Conservation (phyloP, 2,329 filamentous ascomycete species). For the Meredithiella fracta region DNA sequence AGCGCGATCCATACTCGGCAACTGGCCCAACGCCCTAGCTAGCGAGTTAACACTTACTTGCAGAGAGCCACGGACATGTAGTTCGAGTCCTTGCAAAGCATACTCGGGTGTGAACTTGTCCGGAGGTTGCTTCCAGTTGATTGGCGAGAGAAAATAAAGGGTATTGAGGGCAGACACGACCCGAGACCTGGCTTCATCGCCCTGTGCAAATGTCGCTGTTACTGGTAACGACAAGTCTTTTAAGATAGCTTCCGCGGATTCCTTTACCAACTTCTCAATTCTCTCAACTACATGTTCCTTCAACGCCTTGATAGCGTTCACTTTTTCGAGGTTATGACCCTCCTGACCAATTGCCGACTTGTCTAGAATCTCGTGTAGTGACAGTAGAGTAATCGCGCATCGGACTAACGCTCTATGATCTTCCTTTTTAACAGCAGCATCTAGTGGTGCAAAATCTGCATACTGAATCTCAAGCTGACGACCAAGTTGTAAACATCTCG, state of each 20-base stretch:
- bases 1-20: conserved; percentile 68
- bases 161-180: conserved; percentile 59
- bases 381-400: conserved; percentile 63
- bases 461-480: conserved; percentile 79
- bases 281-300: conserved; percentile 53
- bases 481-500: conserved; percentile 63
- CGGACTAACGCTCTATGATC: conserved; percentile 68
- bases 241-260: conserved; percentile 60
- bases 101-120: conserved; percentile 49
- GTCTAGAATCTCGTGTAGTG: conserved; percentile 55
- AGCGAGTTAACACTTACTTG: conserved; percentile 64
- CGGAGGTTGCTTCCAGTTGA: conserved; percentile 17
- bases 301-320: conserved; percentile 56
- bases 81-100: conserved; percentile 60
- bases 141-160: conserved; percentile 68
- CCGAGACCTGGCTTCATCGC: conserved; percentile 58
- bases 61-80: conserved; percentile 65
- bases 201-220: conserved; percentile 42
- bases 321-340: conserved; percentile 55
- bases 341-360: conserved; percentile 55
- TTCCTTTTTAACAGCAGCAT: conserved; percentile 34
- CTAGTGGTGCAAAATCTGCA: conserved; percentile 41
- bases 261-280: conserved; percentile 56
- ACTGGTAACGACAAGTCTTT: conserved; percentile 61
- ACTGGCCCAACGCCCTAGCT: conserved; percentile 56